These are phyloP conservation scores for Hypoxylon sp. DNA, from an alignment of 2,329 filamentous ascomycete genomes.

Conservation along the genomic window DNA sequence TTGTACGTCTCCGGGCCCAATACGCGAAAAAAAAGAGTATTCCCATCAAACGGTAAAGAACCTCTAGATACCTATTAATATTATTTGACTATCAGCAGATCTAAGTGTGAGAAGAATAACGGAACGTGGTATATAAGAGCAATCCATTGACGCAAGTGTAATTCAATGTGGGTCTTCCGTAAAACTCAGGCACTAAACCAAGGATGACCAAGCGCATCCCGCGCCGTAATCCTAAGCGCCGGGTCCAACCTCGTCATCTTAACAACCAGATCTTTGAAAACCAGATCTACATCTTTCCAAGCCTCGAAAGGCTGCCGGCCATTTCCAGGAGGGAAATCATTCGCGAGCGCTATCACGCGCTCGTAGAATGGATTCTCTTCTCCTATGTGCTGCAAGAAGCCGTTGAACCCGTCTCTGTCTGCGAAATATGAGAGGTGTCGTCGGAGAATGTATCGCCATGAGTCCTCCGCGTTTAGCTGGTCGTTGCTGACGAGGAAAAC, in stretches of 20 bases:
- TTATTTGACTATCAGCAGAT: too few species aligned
- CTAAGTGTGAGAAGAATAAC: too few species aligned
- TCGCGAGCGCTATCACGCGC: not conserved
- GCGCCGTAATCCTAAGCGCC: conserved; percentile 15
- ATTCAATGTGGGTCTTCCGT: too few species aligned
- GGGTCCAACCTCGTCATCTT: conserved; percentile 23
- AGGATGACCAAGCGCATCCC: conserved; percentile 18
- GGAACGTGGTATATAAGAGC: too few species aligned
- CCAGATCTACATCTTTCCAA: not conserved
- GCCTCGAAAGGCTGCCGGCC: not conserved
- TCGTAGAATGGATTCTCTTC: not conserved
- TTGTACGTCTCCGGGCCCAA: not conserved
- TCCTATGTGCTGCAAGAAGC: not conserved
- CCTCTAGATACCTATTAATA: too few species aligned
- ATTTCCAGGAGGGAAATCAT: not conserved
- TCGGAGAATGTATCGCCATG: not conserved
- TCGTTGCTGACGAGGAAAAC: not conserved
- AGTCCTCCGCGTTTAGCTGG: not conserved
- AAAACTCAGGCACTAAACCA: not conserved
- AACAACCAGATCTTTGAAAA: conserved; percentile 12
- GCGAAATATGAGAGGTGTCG: not conserved
- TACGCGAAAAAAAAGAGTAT: not conserved
- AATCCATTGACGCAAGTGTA: too few species aligned
- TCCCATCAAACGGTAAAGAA: too few species aligned
- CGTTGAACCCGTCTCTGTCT: conserved; percentile 1